phyloP scores from a whole-genome alignment of 306 rosid species.

The Casuarina cunninghamiana region DNA sequence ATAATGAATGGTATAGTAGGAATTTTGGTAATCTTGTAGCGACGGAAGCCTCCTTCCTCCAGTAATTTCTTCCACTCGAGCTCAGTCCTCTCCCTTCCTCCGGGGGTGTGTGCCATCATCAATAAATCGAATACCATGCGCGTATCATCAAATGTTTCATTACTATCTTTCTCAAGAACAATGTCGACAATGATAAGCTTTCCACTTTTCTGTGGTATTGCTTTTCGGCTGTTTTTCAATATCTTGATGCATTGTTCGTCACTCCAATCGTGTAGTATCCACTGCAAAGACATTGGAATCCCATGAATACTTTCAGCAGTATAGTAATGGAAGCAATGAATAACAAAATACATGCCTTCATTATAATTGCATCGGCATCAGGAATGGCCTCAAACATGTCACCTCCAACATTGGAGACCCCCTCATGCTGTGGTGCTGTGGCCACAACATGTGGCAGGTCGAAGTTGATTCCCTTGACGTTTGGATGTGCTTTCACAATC shows the following conservation, averaged over 20 bases:
- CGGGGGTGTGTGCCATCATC: slow-evolving; percentile 32
- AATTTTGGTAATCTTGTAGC: slow-evolving; percentile 52
- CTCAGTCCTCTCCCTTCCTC: slow-evolving; percentile 48
- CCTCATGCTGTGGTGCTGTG: background rate
- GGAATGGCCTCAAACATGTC: slow-evolving; percentile 41
- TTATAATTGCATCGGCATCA: slow-evolving; percentile 38
- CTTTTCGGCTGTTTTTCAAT: slow-evolving; percentile 10
- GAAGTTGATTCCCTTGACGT: slow-evolving; percentile 37
- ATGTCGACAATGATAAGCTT: slow-evolving; percentile 56
- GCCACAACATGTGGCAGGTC: slow-evolving; percentile 44
- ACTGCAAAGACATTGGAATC: background rate
- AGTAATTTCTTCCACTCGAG: slow-evolving; percentile 53
- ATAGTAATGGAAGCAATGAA: too few species aligned
- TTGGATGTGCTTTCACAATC: slow-evolving; percentile 34
- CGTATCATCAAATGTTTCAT: slow-evolving; percentile 42
- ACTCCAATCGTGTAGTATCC: slow-evolving; percentile 17
- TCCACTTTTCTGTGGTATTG: slow-evolving; percentile 31
- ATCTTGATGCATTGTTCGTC: background rate
- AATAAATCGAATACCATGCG: slow-evolving; percentile 49
- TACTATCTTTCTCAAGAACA: slow-evolving; percentile 42
- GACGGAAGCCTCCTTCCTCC: slow-evolving; percentile 51
- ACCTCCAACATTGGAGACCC: slow-evolving; percentile 22
- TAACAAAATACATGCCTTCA: slow-evolving; percentile 26
- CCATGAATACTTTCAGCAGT: too few species aligned
- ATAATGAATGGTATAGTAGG: slow-evolving; percentile 40